Evolutionary conservation across 2,329 filamentous ascomycete genomes (phyloP).

Genomic region (Neonectria hederae): DNA sequence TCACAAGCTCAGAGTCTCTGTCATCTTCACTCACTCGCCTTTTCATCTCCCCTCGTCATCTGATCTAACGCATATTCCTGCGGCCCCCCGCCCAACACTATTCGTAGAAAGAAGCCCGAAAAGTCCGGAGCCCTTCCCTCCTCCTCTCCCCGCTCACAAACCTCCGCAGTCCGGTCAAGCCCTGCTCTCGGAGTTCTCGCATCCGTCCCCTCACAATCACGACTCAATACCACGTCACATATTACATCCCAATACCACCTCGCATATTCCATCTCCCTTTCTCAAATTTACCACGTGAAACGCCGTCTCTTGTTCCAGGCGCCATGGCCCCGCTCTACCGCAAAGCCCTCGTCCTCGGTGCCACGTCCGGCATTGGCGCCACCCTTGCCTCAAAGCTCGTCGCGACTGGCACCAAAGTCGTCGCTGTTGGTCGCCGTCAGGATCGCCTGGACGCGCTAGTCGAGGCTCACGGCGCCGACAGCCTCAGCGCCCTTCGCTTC

Average conservation of each 20-base stretch:
- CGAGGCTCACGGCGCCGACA: conserved; percentile 51
- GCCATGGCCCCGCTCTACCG: conserved; percentile 40
- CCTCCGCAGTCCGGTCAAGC: neutral
- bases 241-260: neutral
- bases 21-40: no score
- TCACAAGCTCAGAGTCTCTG: neutral
- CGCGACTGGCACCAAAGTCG: conserved; percentile 54
- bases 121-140: neutral
- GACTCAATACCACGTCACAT: neutral
- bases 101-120: neutral
- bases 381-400: conserved; percentile 52
- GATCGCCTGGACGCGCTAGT: conserved; percentile 61
- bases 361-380: conserved; percentile 43
- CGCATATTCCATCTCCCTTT: neutral
- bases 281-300: neutral
- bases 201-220: neutral
- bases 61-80: neutral
- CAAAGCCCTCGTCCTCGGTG: conserved; percentile 55
- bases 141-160: neutral
- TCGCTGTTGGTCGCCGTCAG: conserved; percentile 58
- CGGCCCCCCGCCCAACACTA: neutral
- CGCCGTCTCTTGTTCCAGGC: neutral
- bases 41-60: neutral
- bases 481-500: conserved; percentile 48
- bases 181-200: neutral